Conservation (phyloP, 768 basidiomycete species). For the Daedalea quercina region DNA sequence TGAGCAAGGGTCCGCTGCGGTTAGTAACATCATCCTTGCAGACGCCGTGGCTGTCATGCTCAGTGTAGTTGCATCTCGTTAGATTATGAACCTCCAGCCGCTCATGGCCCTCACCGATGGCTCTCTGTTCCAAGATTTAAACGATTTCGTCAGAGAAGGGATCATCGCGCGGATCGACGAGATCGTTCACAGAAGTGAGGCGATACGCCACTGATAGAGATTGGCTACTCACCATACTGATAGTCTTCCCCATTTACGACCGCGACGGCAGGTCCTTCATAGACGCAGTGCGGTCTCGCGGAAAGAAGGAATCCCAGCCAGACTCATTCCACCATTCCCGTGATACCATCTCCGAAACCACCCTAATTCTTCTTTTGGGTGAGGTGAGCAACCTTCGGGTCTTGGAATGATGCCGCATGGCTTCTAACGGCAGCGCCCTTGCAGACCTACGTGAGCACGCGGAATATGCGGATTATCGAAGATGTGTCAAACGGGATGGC, state of each 20-base stretch:
- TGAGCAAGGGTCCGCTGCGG: constrained; percentile 26
- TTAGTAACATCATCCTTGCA: constrained; percentile 6
- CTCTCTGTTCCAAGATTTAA: constrained; percentile 23
- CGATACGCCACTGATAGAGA: neutral
- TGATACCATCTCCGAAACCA: constrained; percentile 25
- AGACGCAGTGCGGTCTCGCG: constrained; percentile 5
- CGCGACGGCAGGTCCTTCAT: constrained; percentile 15
- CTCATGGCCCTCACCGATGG: constrained; percentile 20
- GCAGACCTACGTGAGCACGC: constrained; percentile 21
- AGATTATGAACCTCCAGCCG: constrained; percentile 28
- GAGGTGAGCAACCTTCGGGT: constrained; percentile 13
- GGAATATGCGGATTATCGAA: constrained; percentile 19
- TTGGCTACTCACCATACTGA: neutral
- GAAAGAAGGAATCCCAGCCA: constrained; percentile 5
- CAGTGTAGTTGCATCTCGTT: neutral
- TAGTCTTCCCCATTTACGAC: constrained; percentile 19
- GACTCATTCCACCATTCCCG: constrained; percentile 25
- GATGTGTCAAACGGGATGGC: constrained; percentile 23
- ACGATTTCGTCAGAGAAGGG: constrained; percentile 22
- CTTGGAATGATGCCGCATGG: neutral
- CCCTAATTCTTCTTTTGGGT: constrained; percentile 25
- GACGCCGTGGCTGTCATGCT: no score
- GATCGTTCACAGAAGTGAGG: constrained; percentile 15
- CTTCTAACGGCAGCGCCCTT: neutral
- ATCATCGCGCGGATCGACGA: constrained; percentile 22